These are phyloP conservation scores for Aspergillus sp. DNA, from an alignment of 2,329 filamentous ascomycete species.

Conservation along the genomic window DNA sequence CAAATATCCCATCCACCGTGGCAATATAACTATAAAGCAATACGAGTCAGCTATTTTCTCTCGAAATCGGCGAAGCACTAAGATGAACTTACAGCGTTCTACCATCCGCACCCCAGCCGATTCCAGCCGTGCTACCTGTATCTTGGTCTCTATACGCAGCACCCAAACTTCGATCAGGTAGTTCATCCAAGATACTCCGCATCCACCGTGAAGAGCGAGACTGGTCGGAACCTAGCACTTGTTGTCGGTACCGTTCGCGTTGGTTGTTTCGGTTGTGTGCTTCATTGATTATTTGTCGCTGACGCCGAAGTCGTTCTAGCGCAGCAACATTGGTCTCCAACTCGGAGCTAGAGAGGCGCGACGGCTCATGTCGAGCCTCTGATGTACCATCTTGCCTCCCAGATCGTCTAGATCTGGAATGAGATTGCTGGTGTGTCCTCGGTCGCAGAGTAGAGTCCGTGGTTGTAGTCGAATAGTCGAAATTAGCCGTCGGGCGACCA, in stretches of 20 bases:
- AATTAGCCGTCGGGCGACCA: constrained; percentile 19
- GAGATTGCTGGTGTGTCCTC: constrained; percentile 30
- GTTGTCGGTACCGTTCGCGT: constrained; percentile 35
- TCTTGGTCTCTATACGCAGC: constrained; percentile 35
- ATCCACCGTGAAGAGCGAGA: constrained; percentile 39
- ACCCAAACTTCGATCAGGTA: constrained; percentile 32
- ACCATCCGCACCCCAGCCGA: constrained; percentile 49
- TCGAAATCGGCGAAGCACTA: background rate
- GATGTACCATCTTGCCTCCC: constrained; percentile 27
- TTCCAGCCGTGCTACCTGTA: constrained; percentile 45
- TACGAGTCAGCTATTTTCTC: constrained; percentile 11
- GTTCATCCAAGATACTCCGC: constrained; percentile 36
- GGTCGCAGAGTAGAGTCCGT: constrained; percentile 25
- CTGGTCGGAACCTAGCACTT: constrained; percentile 34
- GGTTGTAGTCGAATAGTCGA: constrained; percentile 20
- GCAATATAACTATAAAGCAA: constrained; percentile 45
- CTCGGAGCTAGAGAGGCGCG: constrained; percentile 32
- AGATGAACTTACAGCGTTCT: constrained; percentile 44
- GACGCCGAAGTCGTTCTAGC: constrained; percentile 37
- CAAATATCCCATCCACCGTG: constrained; percentile 50
- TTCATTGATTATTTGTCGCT: constrained; percentile 37
- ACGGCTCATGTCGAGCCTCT: constrained; percentile 27
- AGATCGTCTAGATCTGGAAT: constrained; percentile 34
- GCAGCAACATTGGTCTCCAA: constrained; percentile 39
- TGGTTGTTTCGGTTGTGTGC: constrained; percentile 29